phyloP scores from a whole-genome alignment of 371 early-diverging fungal genomes.

The Mortierella sp. region DNA sequence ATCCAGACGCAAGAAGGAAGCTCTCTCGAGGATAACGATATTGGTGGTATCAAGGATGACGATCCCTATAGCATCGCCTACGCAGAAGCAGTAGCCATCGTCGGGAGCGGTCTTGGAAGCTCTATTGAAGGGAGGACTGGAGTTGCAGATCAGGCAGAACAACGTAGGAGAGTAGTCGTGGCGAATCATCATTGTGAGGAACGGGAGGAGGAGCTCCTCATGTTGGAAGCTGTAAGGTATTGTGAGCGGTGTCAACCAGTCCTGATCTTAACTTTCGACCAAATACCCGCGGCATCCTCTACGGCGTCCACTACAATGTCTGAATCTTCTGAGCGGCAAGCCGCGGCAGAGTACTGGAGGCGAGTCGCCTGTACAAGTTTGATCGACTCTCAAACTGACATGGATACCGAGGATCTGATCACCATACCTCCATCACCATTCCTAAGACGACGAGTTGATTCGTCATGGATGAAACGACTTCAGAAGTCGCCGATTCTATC shows the following conservation, averaged over 20 bases:
- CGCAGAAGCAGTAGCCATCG: slow-evolving; percentile 1
- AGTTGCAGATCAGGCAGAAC: slow-evolving; percentile 6
- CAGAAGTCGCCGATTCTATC: slow-evolving; percentile 9
- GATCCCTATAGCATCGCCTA: slow-evolving; percentile 1
- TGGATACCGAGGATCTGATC: background rate
- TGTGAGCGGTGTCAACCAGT: slow-evolving; percentile 16
- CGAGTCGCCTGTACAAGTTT: slow-evolving; percentile 26
- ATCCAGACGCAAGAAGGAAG: background rate
- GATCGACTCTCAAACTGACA: slow-evolving; percentile 7
- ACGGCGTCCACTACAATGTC: background rate
- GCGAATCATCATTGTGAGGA: slow-evolving; percentile 37
- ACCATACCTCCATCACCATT: slow-evolving; percentile 38
- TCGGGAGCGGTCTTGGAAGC: slow-evolving; percentile 10
- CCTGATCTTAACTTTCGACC: background rate
- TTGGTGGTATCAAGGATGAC: slow-evolving; percentile 27
- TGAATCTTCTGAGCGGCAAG: slow-evolving; percentile 7
- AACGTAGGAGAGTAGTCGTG: slow-evolving; percentile 13
- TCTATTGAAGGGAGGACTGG: background rate
- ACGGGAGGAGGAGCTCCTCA: slow-evolving; percentile 34
- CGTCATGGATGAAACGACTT: slow-evolving; percentile 29
- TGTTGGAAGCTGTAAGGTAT: slow-evolving; percentile 39
- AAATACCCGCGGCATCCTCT: background rate
- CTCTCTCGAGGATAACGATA: slow-evolving; percentile 13
- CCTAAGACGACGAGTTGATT: slow-evolving; percentile 23
- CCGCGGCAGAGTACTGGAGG: slow-evolving; percentile 26